Evolutionary conservation across 2,329 filamentous ascomycete species (phyloP), one percentile per base, ranked within the genome.

Genomic region (Ambrosiella beaveri): DNA sequence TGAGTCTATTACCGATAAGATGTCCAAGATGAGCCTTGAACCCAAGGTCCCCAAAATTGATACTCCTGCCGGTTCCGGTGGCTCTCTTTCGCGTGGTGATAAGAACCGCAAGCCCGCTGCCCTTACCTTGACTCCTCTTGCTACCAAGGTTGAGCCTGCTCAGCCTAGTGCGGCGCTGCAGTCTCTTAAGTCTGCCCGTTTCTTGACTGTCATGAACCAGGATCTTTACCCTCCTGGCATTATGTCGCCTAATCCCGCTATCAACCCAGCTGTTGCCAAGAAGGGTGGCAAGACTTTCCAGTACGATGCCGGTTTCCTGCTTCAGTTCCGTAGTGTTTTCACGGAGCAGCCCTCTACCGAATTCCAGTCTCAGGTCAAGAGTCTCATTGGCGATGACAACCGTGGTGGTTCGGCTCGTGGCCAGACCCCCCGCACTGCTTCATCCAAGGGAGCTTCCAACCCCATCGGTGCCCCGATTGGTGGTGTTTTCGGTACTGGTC

Each of bases 301-400:
- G 70, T 98, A 98, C 71, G 89, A 97, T 72, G 87, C 90, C 66
- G 84, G 85, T 65, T 98, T 98, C 76, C 75, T 98, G 72, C 77
- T 98, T 37, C 93, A 98, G 68, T 98, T 98, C 77, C 88, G 96
- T 73, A 81, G 81, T 65, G 88, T 95, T 17, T 98, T 96, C 73
- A 94, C 88, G 62, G 93, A 98, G 75, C 94, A 96, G 73, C 93
- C 93, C 12, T 95, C 89, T 0, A 71, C 90, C 49, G 91, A 97
- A 67, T 98, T 95, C 81, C 86, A 94, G 67, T 78, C 84, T 63
- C 90, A 93, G 66, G 83, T 98, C 78, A 91, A 78, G 84, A 86
- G 72, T 77, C 85, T 74, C 70, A 83, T 98, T 63, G 91, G 91
- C 59, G 90, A 95, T 63, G 49, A 61, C 27, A 59, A 60, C 55